These are phyloP conservation scores for Amylostereum chailletii DNA, from an alignment of 1,284 basidiomycete species.

Conservation along the genomic window DNA sequence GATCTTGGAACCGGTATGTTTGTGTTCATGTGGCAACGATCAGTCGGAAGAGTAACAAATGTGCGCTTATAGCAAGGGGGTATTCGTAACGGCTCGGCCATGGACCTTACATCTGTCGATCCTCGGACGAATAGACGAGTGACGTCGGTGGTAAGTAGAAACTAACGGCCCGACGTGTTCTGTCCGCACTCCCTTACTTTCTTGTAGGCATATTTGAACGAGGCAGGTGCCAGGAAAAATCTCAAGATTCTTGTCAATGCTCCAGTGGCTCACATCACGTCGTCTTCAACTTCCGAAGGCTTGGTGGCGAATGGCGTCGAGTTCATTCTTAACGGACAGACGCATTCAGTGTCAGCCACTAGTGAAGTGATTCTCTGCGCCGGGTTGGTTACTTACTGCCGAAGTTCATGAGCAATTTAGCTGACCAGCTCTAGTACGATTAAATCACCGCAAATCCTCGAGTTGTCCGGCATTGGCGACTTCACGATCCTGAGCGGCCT, in stretches of 20 bases:
- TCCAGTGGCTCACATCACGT: slow-evolving; percentile 4
- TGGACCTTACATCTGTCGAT: slow-evolving; percentile 3
- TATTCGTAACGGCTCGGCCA: too few species aligned
- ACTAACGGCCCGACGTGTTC: background rate
- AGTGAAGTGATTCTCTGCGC: slow-evolving; percentile 28
- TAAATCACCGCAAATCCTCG: slow-evolving; percentile 40
- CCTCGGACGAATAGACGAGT: slow-evolving; percentile 6
- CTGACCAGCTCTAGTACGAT: slow-evolving; percentile 43
- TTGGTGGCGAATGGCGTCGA: slow-evolving; percentile 21
- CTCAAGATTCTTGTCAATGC: slow-evolving; percentile 14
- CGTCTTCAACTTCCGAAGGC: slow-evolving; percentile 6
- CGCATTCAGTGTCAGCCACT: slow-evolving; percentile 19
- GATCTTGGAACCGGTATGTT: too few species aligned
- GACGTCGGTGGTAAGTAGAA: slow-evolving; percentile 1
- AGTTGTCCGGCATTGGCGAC: slow-evolving; percentile 31
- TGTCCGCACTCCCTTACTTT: background rate
- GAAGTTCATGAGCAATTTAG: slow-evolving; percentile 5
- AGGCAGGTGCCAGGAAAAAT: slow-evolving; percentile 16
- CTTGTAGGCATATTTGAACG: slow-evolving; percentile 4
- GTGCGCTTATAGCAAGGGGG: too few species aligned
- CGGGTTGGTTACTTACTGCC: slow-evolving; percentile 7
- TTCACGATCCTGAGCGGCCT: slow-evolving; percentile 18
- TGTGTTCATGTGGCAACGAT: too few species aligned
- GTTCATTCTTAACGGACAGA: slow-evolving; percentile 17
- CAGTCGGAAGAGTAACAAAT: too few species aligned